phyloP scores from a whole-genome alignment of 1,284 basidiomycete species.

The Apiotrichum sp. region DNA sequence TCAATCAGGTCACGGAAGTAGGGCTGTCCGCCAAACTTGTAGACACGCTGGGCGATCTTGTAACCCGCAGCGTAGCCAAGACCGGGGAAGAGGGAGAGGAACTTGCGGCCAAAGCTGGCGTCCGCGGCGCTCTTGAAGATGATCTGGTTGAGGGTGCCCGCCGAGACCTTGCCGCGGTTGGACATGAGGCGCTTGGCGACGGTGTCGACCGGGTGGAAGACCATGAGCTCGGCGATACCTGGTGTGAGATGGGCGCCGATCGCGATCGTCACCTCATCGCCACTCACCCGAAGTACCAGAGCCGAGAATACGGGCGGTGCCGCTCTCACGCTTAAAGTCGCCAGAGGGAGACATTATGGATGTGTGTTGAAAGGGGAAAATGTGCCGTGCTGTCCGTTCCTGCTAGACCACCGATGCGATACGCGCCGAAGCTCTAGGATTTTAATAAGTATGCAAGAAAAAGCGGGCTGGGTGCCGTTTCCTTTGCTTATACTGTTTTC shows the following conservation, averaged over 20 bases:
- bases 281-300: constrained; percentile 79
- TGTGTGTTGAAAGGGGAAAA: neutral
- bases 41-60: constrained; percentile 87
- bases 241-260: constrained; percentile 4
- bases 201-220: constrained; percentile 90
- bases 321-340: constrained; percentile 61
- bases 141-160: constrained; percentile 61
- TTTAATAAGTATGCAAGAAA: too few relatives aligned
- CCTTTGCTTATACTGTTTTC: too few relatives aligned
- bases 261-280: neutral
- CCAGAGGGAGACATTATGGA: constrained; percentile 39
- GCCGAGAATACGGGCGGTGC: constrained; percentile 81
- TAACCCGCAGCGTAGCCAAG: constrained; percentile 97
- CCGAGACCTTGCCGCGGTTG: constrained; percentile 75
- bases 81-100: constrained; percentile 91
- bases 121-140: constrained; percentile 81
- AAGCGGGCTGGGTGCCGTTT: too few relatives aligned
- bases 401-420: too few relatives aligned
- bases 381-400: too few relatives aligned
- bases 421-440: too few relatives aligned
- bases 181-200: constrained; percentile 97
- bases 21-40: constrained; percentile 98
- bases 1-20: constrained; percentile 92
- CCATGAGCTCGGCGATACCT: constrained; percentile 89
- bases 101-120: constrained; percentile 63